These are phyloP conservation scores for Castanea crenata DNA, from an alignment of 306 rosid species.

Conservation along the genomic window DNA sequence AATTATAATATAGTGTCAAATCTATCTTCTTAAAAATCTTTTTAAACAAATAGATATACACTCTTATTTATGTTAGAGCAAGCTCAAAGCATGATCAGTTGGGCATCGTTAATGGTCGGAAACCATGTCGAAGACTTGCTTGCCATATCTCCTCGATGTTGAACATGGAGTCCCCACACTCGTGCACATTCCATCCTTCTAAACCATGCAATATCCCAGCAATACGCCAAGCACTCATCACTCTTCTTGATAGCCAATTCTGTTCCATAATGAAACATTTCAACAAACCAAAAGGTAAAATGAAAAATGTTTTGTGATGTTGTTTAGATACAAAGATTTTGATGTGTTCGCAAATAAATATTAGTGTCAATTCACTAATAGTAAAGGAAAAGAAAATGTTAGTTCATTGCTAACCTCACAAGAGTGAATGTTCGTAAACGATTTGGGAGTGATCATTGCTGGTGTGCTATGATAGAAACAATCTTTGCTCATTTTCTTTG, in stretches of 20 bases:
- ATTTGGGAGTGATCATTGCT: constrained; percentile 59
- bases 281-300: background rate
- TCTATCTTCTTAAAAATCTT: no score
- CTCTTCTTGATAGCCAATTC: constrained; percentile 78
- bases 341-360: no score
- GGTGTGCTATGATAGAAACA: constrained; percentile 68
- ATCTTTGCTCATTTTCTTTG: constrained; percentile 55
- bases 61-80: no score
- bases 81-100: background rate
- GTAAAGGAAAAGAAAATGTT: background rate
- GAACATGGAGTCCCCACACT: constrained; percentile 51
- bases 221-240: constrained; percentile 79
- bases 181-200: constrained; percentile 66
- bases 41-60: no score
- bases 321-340: no score
- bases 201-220: constrained; percentile 70
- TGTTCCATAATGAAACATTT: constrained; percentile 9
- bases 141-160: constrained; percentile 54
- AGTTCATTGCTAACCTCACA: constrained; percentile 60
- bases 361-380: no score
- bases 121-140: constrained; percentile 67
- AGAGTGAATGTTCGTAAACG: constrained; percentile 51
- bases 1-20: no score
- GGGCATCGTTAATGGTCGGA: constrained; percentile 45
- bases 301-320: no score